These are phyloP conservation scores for Termitomyces heimii DNA, from an alignment of 768 basidiomycete species.

Conservation along the genomic window DNA sequence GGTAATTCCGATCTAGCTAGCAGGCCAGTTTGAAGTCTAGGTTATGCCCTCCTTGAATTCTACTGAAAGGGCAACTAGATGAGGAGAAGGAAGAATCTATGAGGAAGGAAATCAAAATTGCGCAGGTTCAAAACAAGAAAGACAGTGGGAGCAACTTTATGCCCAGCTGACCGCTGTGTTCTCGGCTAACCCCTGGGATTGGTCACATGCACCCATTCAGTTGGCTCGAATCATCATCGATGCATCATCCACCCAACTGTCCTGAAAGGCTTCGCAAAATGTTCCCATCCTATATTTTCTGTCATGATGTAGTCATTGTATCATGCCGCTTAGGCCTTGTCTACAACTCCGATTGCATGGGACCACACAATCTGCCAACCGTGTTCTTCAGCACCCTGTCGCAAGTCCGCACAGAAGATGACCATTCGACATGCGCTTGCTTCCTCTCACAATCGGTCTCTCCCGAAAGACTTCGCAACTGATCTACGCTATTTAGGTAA, in stretches of 20 bases:
- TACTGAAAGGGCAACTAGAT: slow-evolving; percentile 13
- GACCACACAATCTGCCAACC: slow-evolving; percentile 4
- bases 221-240: background rate
- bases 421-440: slow-evolving; percentile 1
- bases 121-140: slow-evolving; percentile 14
- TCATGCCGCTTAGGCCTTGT: background rate
- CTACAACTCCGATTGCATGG: background rate
- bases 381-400: background rate
- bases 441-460: background rate
- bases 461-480: slow-evolving; percentile 3
- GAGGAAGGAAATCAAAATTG: slow-evolving; percentile 12
- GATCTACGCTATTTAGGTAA: background rate
- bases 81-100: slow-evolving; percentile 16
- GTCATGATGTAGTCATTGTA: background rate
- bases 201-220: slow-evolving; percentile 18
- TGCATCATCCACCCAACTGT: background rate
- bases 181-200: slow-evolving; percentile 18
- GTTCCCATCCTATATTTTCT: background rate
- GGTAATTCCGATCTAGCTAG: slow-evolving; percentile 13
- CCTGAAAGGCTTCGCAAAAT: background rate
- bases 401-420: background rate
- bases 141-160: slow-evolving; percentile 19
- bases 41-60: slow-evolving; percentile 10
- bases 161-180: slow-evolving; percentile 19
- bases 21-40: slow-evolving; percentile 7